phyloP scores from a whole-genome alignment of 768 basidiomycete genomes.

The Auriscalpium vulgare region DNA sequence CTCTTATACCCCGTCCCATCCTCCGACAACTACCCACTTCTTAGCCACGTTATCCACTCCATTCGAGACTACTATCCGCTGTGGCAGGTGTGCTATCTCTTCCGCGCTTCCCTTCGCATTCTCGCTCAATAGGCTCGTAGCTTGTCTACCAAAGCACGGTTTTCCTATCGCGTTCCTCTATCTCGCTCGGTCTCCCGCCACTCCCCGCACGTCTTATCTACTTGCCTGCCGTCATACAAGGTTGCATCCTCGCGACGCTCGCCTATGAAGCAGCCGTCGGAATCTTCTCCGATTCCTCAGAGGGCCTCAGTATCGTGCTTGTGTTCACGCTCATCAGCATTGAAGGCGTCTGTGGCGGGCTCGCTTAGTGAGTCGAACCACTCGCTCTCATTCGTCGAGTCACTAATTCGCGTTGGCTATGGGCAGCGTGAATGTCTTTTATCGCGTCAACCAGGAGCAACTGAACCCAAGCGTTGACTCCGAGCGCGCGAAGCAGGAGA shows the following conservation, averaged over 20 bases:
- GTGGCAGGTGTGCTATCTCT: constrained; percentile 62
- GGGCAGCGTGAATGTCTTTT: constrained; percentile 77
- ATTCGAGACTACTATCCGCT: constrained; percentile 92
- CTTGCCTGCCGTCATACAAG: constrained; percentile 72
- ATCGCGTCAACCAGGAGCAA: constrained; percentile 70
- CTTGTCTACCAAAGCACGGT: constrained; percentile 87
- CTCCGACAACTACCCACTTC: constrained; percentile 44
- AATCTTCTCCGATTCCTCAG: constrained; percentile 40
- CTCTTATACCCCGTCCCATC: constrained; percentile 81
- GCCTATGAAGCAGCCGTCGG: constrained; percentile 63
- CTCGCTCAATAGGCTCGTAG: constrained; percentile 26
- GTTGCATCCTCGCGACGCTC: constrained; percentile 52
- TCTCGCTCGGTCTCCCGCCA: constrained; percentile 77
- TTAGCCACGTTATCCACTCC: constrained; percentile 73
- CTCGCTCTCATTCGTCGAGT: constrained; percentile 16
- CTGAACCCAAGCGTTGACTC: constrained; percentile 37
- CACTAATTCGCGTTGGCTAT: neutral
- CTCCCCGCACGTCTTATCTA: constrained; percentile 62
- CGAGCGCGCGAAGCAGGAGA: constrained; percentile 63
- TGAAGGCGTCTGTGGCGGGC: constrained; percentile 90
- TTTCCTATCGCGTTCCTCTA: constrained; percentile 87
- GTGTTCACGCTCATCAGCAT: constrained; percentile 75
- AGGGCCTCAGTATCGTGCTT: constrained; percentile 43
- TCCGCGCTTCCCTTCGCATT: constrained; percentile 12
- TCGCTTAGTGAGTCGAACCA: constrained; percentile 68